phyloP scores from a whole-genome alignment of 768 basidiomycete species.

The Boletus patriciae region DNA sequence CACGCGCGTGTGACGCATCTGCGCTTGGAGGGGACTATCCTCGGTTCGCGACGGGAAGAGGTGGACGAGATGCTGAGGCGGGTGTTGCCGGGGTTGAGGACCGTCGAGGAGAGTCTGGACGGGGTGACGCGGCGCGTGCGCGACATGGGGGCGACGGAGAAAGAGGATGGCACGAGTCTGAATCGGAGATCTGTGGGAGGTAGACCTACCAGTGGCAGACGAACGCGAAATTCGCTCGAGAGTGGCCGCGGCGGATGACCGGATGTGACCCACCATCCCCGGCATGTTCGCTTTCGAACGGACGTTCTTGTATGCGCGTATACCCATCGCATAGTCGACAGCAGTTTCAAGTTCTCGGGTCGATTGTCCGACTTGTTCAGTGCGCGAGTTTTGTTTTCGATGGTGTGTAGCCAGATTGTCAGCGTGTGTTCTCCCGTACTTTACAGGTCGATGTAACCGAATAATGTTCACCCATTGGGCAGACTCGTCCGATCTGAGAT shows the following conservation, averaged over 20 bases:
- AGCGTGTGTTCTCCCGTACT: not conserved
- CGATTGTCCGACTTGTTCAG: not conserved
- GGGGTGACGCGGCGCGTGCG: conserved; percentile 18
- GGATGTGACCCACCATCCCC: too few species aligned
- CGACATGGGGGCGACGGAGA: not conserved
- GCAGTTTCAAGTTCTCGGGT: not conserved
- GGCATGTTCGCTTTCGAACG: not conserved
- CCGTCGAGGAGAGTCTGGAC: conserved; percentile 23
- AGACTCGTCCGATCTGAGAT: too few species aligned
- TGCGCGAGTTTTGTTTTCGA: not conserved
- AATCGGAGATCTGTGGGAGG: not conserved
- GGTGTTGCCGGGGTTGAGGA: conserved; percentile 22
- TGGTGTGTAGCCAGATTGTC: not conserved
- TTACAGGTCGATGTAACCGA: not conserved
- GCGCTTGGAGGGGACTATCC: conserved; percentile 16
- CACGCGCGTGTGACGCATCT: conserved; percentile 15
- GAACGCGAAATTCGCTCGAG: conserved; percentile 17
- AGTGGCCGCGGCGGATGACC: not conserved
- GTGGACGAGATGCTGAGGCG: conserved; percentile 22
- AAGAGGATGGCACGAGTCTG: not conserved
- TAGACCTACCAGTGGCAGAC: conserved; percentile 7
- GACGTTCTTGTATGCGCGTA: not conserved
- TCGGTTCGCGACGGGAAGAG: conserved; percentile 13
- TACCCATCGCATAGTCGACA: not conserved
- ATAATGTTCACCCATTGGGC: not conserved